phyloP scores from a whole-genome alignment of 176 grass and related monocot genomes.

The Phoenix dactylifera region DNA sequence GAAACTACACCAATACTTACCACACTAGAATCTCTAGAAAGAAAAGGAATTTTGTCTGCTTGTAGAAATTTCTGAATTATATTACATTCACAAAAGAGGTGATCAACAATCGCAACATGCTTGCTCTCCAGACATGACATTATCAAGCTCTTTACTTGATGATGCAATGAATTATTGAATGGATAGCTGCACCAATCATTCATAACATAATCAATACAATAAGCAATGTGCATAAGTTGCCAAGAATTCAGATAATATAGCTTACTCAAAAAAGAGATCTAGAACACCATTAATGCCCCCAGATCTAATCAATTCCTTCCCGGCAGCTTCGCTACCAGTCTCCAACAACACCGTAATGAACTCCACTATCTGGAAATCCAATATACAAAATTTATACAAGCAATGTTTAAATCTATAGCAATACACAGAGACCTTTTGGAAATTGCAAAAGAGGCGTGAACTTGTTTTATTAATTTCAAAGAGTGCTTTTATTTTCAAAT shows the following conservation, averaged over 20 bases:
- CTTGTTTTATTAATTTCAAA: too few relatives aligned
- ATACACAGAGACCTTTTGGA: too few relatives aligned
- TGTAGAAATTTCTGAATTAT: slow-evolving; percentile 19
- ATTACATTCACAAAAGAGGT: slow-evolving; percentile 16
- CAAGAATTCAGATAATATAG: neutral
- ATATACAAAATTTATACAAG: neutral
- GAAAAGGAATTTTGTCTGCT: slow-evolving; percentile 19
- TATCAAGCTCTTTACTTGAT: slow-evolving; percentile 23
- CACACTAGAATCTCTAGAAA: slow-evolving; percentile 7
- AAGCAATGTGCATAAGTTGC: neutral
- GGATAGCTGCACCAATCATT: slow-evolving; percentile 11
- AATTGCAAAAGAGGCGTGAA: too few relatives aligned
- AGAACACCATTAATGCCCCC: slow-evolving; percentile 11
- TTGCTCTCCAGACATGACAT: slow-evolving; percentile 11
- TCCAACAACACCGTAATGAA: slow-evolving; percentile 16
- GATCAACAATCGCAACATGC: slow-evolving; percentile 14
- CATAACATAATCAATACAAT: neutral
- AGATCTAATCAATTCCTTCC: slow-evolving; percentile 17
- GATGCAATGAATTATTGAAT: slow-evolving; percentile 23
- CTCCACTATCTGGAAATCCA: slow-evolving; percentile 20
- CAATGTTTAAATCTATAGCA: neutral
- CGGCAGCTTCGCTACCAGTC: slow-evolving; percentile 10
- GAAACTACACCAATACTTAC: neutral
- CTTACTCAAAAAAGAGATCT: slow-evolving; percentile 28
- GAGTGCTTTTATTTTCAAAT: too few relatives aligned